Percentiles rank a stretch among this genome's conserved stretches.
phyloP scores from a whole-genome alignment of 208 protist genomes.

The Acanthamoeba royreba region DNA sequence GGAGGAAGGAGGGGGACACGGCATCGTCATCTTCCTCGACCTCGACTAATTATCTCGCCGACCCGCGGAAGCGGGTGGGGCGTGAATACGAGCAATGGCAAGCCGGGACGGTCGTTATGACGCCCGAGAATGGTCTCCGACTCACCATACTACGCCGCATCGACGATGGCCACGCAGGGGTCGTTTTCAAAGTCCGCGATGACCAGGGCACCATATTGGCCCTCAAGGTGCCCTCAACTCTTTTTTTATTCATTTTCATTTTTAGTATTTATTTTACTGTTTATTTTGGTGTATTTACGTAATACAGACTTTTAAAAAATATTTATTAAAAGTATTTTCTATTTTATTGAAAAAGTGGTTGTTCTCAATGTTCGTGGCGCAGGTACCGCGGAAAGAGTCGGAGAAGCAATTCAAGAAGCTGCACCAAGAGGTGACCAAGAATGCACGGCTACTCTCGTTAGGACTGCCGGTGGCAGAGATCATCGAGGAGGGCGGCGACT shows the following conservation, averaged over 20 bases:
- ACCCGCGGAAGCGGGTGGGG: not conserved
- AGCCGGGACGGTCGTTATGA: not conserved
- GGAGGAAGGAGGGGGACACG: too few relatives aligned
- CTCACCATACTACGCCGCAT: constrained; percentile 7
- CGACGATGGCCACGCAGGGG: constrained; percentile 18
- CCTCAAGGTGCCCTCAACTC: too few relatives aligned
- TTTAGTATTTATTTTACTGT: too few relatives aligned
- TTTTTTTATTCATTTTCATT: too few relatives aligned
- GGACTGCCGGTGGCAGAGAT: not conserved
- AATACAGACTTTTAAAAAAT: too few relatives aligned
- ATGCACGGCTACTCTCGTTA: not conserved
- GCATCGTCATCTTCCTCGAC: too few relatives aligned
- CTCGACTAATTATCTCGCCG: not conserved
- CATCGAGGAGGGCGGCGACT: constrained; percentile 28
- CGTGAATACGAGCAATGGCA: not conserved
- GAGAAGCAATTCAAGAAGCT: constrained; percentile 37
- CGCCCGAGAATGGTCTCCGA: not conserved
- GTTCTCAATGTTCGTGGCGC: too few relatives aligned
- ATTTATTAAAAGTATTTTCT: too few relatives aligned
- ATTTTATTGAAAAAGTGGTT: too few relatives aligned
- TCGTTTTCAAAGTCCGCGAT: not conserved
- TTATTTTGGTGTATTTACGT: too few relatives aligned
- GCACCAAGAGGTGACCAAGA: not conserved
- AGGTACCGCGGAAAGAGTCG: constrained; percentile 3
- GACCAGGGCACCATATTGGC: not conserved